Base-by-base conservation (phyloP, 1,139 yeast genomes). In the Debaryomyces psychrophilus region DNA sequence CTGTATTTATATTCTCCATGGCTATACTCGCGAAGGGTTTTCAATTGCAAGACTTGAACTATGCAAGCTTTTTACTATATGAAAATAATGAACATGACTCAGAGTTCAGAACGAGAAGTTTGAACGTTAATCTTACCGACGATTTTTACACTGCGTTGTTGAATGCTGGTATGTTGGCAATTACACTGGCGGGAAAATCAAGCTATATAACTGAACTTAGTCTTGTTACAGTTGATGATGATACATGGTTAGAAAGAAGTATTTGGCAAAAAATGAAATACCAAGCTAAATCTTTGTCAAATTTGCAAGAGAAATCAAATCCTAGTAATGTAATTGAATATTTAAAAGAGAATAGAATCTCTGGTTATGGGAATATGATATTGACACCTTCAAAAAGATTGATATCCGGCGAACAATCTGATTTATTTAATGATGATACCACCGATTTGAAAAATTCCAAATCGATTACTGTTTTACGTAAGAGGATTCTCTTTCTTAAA, bases 71-170 rank as follows among this genome's bases (percentile, higher is more conserved):
- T 48, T 65, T 81, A 27, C 58, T 62, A 11, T 56, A 52, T 18
- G 63, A 61, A 23, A 74, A 77, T 37, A 41, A 47, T 25, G 60
- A 56, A 27, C 54, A 52, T n/a, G 59, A 58, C 15, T 71, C 76
- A 41, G 62, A 78, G 44, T 59, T 54, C 8, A 69, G 68, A 5
- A 61, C 46, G 28, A 37, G 62, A 70, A 43, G 67, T 65, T 55
- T 59, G 62, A 49, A 64, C 47, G 45, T 67, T 5, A 54, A 67
- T 28, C 60, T 79, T 47, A 63, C 73, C 43, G 90, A 85, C 58
- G 93, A 86, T 59, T 87, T 86, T 57, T 82, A 82, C 59, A 73
- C 85, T 1, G 80, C 84, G 0, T 64, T 84, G 46, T 70, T 81
- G 54, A 81, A 81, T 53, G 62, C 83, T 43, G 90, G 90, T 0